These are phyloP conservation scores for Candida insectalens DNA, from an alignment of 805 yeast genomes.

Conservation along the genomic window DNA sequence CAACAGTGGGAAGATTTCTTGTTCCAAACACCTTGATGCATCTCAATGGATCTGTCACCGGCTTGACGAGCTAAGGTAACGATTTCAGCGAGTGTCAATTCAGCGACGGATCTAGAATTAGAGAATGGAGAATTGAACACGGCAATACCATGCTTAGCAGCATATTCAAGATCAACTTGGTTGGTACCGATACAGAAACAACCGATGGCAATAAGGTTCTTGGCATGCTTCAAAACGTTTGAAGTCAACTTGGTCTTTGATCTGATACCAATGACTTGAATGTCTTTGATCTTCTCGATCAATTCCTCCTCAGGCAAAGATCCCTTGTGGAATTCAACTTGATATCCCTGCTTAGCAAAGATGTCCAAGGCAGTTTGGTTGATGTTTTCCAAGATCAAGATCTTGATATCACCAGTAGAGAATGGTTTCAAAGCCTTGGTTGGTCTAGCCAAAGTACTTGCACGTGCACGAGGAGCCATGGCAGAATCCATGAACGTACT, in stretches of 20 bases:
- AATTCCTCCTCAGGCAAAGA: constrained; percentile 88
- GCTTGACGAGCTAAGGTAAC: constrained; percentile 91
- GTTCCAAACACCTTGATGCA: constrained; percentile 97
- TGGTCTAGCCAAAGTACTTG: constrained; percentile 34
- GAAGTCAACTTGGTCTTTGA: constrained; percentile 88
- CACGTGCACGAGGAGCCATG: constrained; percentile 28
- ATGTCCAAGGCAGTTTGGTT: constrained; percentile 86
- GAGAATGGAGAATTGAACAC: constrained; percentile 93
- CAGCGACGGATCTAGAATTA: constrained; percentile 97
- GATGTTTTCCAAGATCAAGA: constrained; percentile 84
- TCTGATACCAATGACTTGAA: constrained; percentile 96
- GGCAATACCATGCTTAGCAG: constrained; percentile 88
- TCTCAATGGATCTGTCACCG: constrained; percentile 92
- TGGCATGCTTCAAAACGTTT: constrained; percentile 73
- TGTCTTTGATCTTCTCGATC: constrained; percentile 86
- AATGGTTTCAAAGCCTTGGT: constrained; percentile 84
- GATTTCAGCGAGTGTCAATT: constrained; percentile 90
- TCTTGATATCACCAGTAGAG: constrained; percentile 90
- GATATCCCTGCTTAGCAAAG: constrained; percentile 86
- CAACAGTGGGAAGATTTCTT: constrained; percentile 91
- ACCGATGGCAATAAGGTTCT: constrained; percentile 82
- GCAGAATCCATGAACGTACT: constrained; percentile 51
- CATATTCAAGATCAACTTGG: constrained; percentile 88
- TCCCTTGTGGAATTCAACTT: constrained; percentile 86
- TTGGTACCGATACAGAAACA: constrained; percentile 99